Evolutionary conservation across 441 rosid species (phyloP).

Genomic region (Raphanus hybrid): DNA sequence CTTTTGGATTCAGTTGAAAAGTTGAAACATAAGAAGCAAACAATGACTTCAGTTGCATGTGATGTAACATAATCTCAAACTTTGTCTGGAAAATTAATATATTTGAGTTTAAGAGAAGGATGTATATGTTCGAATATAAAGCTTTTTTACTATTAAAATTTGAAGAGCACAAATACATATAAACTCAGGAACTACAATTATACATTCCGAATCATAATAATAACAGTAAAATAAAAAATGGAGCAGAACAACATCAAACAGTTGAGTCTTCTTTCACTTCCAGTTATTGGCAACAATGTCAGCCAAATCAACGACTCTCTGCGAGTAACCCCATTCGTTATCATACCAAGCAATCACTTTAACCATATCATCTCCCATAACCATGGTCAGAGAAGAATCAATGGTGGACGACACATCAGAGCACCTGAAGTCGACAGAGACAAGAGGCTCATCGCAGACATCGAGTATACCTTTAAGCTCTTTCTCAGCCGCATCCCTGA

Average conservation of each 20-base stretch:
- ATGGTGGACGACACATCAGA: slow-evolving; percentile 78
- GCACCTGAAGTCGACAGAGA: slow-evolving; percentile 89
- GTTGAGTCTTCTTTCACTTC: slow-evolving; percentile 52
- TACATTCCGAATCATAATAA: slow-evolving; percentile 39
- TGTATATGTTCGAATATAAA: slow-evolving; percentile 8
- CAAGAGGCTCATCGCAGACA: slow-evolving; percentile 91
- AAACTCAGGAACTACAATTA: slow-evolving; percentile 43
- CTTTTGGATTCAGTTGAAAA: slow-evolving; percentile 19
- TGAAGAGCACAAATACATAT: slow-evolving; percentile 26
- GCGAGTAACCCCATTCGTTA: slow-evolving; percentile 95
- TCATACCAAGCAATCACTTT: slow-evolving; percentile 96
- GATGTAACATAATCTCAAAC: neutral
- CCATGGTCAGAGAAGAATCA: slow-evolving; percentile 83
- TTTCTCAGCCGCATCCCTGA: slow-evolving; percentile 68
- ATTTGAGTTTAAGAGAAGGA: too few species aligned
- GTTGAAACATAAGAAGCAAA: slow-evolving; percentile 21
- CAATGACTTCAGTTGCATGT: slow-evolving; percentile 11
- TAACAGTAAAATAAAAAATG: slow-evolving; percentile 24
- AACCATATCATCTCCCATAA: slow-evolving; percentile 95
- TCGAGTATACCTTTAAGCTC: slow-evolving; percentile 74
- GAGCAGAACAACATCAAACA: slow-evolving; percentile 15
- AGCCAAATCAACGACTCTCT: slow-evolving; percentile 90
- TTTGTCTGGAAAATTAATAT: slow-evolving; percentile 21
- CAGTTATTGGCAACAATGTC: slow-evolving; percentile 84
- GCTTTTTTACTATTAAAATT: slow-evolving; percentile 33